A percentile compares a stretch with the other conserved stretches of the same genome.
Conservation (phyloP, 2,329 filamentous ascomycete genomes). For the Apiospora sp. region DNA sequence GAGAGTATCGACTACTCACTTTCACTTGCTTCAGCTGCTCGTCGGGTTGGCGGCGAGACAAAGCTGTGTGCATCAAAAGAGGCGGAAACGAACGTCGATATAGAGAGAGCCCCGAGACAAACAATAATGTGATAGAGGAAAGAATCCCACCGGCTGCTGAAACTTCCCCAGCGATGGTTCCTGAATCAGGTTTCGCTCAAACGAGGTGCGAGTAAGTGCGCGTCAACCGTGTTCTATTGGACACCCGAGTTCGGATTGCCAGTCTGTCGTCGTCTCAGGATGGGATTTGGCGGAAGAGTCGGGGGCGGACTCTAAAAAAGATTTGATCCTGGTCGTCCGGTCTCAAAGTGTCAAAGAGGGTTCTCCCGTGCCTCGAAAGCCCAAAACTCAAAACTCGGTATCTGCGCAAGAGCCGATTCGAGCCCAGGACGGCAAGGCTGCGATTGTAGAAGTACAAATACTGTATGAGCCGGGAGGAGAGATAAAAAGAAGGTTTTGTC, state of each 20-base stretch:
- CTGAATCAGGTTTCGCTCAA: conserved; percentile 19
- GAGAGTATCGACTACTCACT: conserved; percentile 1
- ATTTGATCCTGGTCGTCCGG: conserved; percentile 20
- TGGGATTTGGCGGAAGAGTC: conserved; percentile 21
- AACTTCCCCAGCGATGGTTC: conserved; percentile 17
- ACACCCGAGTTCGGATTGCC: conserved; percentile 11
- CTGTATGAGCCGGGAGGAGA: background rate
- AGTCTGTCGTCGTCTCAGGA: conserved; percentile 24
- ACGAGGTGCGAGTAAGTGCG: conserved; percentile 20
- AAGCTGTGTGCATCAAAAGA: background rate
- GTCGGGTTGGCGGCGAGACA: background rate
- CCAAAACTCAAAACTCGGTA: conserved; percentile 17
- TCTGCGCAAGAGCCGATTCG: conserved; percentile 12
- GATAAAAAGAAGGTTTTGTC: conserved; percentile 3
- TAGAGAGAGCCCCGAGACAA: background rate
- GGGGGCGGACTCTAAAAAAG: conserved; percentile 20
- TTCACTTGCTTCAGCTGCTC: background rate
- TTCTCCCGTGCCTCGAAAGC: conserved; percentile 15
- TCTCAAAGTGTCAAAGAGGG: conserved; percentile 20
- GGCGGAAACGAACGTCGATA: background rate
- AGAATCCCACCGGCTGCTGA: background rate
- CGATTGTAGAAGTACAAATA: background rate
- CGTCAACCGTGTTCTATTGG: conserved; percentile 22
- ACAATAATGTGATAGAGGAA: conserved; percentile 14
- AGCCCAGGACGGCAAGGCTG: background rate